Base-by-base conservation (phyloP, 805 yeast species). In the Candida ficus region DNA sequence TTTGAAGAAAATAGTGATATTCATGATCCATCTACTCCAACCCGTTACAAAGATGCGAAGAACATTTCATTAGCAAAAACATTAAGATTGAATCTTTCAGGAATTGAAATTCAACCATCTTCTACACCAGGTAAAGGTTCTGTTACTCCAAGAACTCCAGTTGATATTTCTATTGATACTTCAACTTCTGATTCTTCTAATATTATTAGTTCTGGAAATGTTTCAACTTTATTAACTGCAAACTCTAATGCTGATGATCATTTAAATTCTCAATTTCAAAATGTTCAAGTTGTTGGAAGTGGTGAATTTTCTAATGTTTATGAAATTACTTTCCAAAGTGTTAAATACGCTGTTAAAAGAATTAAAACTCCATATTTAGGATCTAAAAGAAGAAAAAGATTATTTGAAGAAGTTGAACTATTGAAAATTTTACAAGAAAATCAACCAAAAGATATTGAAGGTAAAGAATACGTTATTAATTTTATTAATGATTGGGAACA, bases 261-360 rank as follows among this genome's bases (percentile, higher is more conserved):
- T 55, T 54, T 76, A 21, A 56, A 65, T 29, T 67, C 73, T 11
- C 70, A 69, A 49, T 76, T 76, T 45, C 55, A 81, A 18, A 79
- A 82, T 46, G 90, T 91, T 33, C 70, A 72, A 33, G 63, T 80
- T 33, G 66, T 91, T 18, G 96, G 96, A 3, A 68, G 75, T 27
- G 98, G 99, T 19, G 95, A 88, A 60, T 93, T 93, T 55, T 88
- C 96, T 3, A 69, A 78, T 18, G 99, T 95, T 14, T 93, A 79
- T 61, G 84, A 84, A 46, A 91, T 91, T 32, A 70, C 78, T 13
- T 83, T 79, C 54, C 79, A 80, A 45, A 69, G 71, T 38, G 72
- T 74, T 35, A 79, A 59, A 53, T 88, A 80, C 60, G 98, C 98
- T 0, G 93, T 93, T 38, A 93, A 93, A 62, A 72, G 95, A 44